Base-by-base conservation (phyloP, 805 yeast genomes). In the Wickerhamiella slavikovae region DNA sequence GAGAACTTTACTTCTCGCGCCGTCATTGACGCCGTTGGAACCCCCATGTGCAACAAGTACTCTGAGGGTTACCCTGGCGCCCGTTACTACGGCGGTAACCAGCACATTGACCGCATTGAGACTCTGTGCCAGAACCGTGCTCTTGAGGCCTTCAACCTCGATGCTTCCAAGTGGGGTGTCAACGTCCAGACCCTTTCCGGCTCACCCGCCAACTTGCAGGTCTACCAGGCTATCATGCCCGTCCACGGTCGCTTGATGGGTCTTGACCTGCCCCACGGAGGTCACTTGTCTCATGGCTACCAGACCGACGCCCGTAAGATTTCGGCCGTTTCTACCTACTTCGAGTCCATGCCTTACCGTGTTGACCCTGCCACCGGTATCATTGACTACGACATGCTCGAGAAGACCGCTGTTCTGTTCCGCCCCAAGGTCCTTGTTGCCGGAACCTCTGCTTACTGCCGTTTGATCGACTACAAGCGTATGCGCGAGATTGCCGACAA, bases 11-110 rank as follows among this genome's bases (percentile, higher is more conserved):
- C 98, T 33, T 77, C 95, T 32, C 76, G 76, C 43, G 77, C 96
- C 24, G 98, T 89, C 27, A 77, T 85, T 61, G 96, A 89, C 49
- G 79, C 92, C 20, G 71, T 85, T 47, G 98, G 98, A 42, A 75
- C 96, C 29, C 93, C 91, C 53, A 80, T 89, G 94, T 78, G 78
- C 55, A 89, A 89, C 71, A 89, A 89, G 64, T 89, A 89, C 62
- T 82, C 95, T 23, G 98, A 89, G 61, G 98, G 98, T 38, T 85
- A 89, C 61, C 98, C 98, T 36, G 96, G 96, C 42, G 95, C 92
- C 39, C 73, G 98, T 57, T 89, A 89, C 65, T 89, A 89, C 54
- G 98, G 98, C 56, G 96, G 96, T 54, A 89, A 89, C 57, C 92
- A 89, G 65, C 74, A 75, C 58, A 89, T 89, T 41, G 98, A 89